Evolutionary conservation across 2,329 filamentous ascomycete genomes (phyloP), one percentile per base, ranked within the genome.

Genomic region (Pseudogymnoascus sp.): DNA sequence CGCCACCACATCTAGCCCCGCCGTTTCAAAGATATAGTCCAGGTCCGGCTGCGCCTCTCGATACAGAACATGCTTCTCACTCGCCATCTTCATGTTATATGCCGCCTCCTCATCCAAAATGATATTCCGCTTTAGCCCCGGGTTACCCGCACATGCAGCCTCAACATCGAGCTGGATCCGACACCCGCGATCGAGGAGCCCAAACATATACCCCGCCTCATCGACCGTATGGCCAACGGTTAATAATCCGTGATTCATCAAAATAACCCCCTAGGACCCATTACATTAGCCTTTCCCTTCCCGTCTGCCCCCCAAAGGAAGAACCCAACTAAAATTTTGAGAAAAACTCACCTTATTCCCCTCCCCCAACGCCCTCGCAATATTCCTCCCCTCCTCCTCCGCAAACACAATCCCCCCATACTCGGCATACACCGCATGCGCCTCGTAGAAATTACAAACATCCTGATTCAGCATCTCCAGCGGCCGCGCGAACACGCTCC

Each of bases 401-500:
- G 77, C 80, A 33, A 88, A 78, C 0, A 88, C 86, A 2, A 88
- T 80, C 3, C 86, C 86, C 3, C 85, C 85, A 70, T 87, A 88
- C 7, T 82, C 81, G 15, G 82, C 74, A 71, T 90, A 89, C 1
- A 90, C 84, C 9, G 81, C 81, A 69, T 89, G 86, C 4, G 83
- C 81, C 17, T 84, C 80, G 73, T 88, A 83, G 66, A 91, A 81
- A 68, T 84, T 84, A 70, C 82, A 84, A 2, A 87, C 81, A 72
- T 86, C 88, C 75, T 85, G 87, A 62, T 83, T 88, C 63, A 90
- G 76, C 87, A 90, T 90, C 65, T 90, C 87, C 17, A 91, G 77
- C 1, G 82, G 83, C 26, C 77, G 78, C 1, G 80, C 86, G 70
- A 91, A 90, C 1, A 80, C 78, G 62, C 81, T 83, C 86, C 87